These are phyloP conservation scores for Didymosphaeria variabile DNA, from an alignment of 2,329 filamentous ascomycete genomes.

Conservation along the genomic window DNA sequence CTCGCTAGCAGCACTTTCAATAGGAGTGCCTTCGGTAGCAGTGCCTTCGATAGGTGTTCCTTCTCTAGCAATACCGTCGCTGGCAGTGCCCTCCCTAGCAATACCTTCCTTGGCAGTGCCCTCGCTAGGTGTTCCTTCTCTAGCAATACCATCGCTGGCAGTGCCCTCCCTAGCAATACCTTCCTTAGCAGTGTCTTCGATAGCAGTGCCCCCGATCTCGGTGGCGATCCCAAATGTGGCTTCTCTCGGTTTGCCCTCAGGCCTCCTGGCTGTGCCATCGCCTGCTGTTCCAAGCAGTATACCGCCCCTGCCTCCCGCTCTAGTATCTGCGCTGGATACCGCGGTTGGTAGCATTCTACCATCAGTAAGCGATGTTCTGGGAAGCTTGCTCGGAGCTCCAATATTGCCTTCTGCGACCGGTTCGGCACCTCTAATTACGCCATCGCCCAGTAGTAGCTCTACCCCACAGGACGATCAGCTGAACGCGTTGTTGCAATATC, in stretches of 20 bases:
- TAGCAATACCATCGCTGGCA: neutral
- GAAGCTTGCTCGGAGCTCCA: neutral
- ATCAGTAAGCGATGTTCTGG: neutral
- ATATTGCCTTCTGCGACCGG: neutral
- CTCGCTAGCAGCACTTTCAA: neutral
- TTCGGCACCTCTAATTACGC: constrained; percentile 7
- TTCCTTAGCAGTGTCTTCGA: neutral
- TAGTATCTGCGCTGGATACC: neutral
- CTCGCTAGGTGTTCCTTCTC: no score
- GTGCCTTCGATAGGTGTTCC: no score
- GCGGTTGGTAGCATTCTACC: neutral
- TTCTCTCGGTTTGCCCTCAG: neutral
- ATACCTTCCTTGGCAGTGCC: no score
- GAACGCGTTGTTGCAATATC: constrained; percentile 15
- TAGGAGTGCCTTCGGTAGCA: no score
- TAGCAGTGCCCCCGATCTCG: neutral
- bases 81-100: no score
- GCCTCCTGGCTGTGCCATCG: no score
- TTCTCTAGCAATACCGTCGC: no score
- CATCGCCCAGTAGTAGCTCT: neutral
- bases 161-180: neutral
- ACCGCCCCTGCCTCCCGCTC: neutral
- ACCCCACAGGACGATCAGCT: constrained; percentile 10
- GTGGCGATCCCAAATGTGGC: neutral
- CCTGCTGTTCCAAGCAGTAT: neutral